phyloP scores from a whole-genome alignment of 2,329 filamentous ascomycete species.

The Sporothrix brunneoviolacea region DNA sequence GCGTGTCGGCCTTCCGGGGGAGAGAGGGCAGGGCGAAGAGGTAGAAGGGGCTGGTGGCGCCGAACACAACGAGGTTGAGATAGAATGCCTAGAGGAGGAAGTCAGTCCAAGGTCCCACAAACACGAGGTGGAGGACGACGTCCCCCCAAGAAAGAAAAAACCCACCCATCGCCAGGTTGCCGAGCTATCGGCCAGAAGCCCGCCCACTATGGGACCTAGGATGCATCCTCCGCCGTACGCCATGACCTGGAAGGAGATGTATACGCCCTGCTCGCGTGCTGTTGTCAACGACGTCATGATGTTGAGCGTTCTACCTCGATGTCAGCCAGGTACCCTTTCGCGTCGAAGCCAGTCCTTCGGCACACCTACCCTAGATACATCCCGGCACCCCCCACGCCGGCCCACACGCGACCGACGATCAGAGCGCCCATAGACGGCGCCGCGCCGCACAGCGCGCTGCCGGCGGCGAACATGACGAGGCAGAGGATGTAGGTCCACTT shows the following conservation, averaged over 20 bases:
- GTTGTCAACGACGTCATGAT: conserved; percentile 23
- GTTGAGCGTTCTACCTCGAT: conserved; percentile 20
- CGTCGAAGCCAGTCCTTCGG: too few relatives aligned
- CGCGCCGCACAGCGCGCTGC: conserved; percentile 35
- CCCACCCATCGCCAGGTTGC: conserved; percentile 39
- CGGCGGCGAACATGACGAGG: conserved; percentile 22
- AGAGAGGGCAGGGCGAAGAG: conserved; percentile 25
- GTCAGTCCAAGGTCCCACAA: background rate
- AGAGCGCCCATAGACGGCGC: conserved; percentile 38
- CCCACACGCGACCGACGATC: conserved; percentile 40
- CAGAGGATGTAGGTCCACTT: conserved; percentile 11
- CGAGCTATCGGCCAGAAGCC: conserved; percentile 35
- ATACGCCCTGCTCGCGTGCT: conserved; percentile 22
- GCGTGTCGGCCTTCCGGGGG: conserved; percentile 16
- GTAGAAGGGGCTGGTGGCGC: conserved; percentile 24
- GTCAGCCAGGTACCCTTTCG: too few relatives aligned
- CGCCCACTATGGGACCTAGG: conserved; percentile 42
- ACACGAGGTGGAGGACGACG: too few relatives aligned
- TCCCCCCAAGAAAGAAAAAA: too few relatives aligned
- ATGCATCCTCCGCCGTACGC: conserved; percentile 39
- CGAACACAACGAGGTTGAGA: conserved; percentile 48
- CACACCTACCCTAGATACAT: conserved; percentile 33
- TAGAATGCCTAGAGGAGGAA: conserved; percentile 37
- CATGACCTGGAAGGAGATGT: conserved; percentile 24
- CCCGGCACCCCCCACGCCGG: conserved; percentile 38